Evolutionary conservation across 139 green algal genomes (phyloP).

Genomic region (Chlorella sp.): DNA sequence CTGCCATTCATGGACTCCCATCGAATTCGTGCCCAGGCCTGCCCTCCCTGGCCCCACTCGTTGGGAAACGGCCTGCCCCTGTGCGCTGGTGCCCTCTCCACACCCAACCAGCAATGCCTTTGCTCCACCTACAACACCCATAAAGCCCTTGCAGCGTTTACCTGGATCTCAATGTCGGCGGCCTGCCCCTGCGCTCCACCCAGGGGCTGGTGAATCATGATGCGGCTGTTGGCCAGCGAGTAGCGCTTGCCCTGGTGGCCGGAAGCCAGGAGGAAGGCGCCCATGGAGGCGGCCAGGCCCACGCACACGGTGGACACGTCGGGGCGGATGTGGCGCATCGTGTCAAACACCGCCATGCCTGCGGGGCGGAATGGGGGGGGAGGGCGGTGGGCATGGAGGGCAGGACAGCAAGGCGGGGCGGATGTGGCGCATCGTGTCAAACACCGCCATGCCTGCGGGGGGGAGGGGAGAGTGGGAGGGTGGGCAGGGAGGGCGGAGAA

Average conservation of each 20-base stretch:
- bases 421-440: constrained; percentile 99
- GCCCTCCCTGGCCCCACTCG: no score
- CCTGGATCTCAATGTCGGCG: constrained; percentile 98
- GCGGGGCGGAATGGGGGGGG: background rate
- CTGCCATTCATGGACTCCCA: no score
- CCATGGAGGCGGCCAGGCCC: constrained; percentile 98
- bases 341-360: constrained; percentile 99
- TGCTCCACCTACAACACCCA: no score
- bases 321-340: constrained; percentile 97
- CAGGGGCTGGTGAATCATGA: constrained; percentile 99
- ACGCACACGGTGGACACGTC: constrained; percentile 98
- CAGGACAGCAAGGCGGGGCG: constrained; percentile 59
- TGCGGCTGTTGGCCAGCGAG: constrained; percentile 96
- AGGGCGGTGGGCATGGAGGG: background rate
- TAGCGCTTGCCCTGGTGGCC: constrained; percentile 98
- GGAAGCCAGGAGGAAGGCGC: constrained; percentile 95
- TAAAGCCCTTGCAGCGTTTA: constrained; percentile 4
- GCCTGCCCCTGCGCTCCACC: constrained; percentile 98
- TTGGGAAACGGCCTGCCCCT: no score
- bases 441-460: constrained; percentile 96
- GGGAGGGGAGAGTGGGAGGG: background rate
- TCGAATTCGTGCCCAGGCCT: no score
- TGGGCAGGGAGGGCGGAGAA: background rate
- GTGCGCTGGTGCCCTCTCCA: background rate
- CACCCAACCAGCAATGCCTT: background rate